phyloP scores from a whole-genome alignment of 176 grass and related monocot genomes.

The Lolium perenne region DNA sequence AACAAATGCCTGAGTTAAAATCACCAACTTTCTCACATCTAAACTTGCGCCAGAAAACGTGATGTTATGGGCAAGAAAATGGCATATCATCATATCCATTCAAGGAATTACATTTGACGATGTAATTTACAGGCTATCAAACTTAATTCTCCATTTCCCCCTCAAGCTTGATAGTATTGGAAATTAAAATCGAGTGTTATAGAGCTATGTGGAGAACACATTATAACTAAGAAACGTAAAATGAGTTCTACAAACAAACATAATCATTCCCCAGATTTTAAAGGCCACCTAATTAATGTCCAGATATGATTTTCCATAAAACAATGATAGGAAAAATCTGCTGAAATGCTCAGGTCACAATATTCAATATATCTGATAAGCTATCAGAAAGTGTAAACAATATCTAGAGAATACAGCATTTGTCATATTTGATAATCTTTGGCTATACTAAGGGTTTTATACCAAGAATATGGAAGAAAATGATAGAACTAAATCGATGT shows the following conservation, averaged over 20 bases:
- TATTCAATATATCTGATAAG: neutral
- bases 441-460: neutral
- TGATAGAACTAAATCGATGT: neutral
- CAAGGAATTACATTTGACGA: neutral
- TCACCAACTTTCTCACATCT: neutral
- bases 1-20: neutral
- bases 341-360: neutral
- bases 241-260: neutral
- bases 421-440: conserved; percentile 2
- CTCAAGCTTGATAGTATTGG: neutral
- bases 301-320: conserved; percentile 2
- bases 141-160: neutral
- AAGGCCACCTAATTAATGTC: neutral
- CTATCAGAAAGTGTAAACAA: neutral
- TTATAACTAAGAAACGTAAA: neutral
- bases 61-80: neutral
- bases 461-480: neutral
- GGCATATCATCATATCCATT: neutral
- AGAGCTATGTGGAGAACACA: neutral
- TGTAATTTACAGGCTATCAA: neutral
- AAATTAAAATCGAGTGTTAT: neutral
- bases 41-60: neutral
- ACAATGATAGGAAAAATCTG: neutral
- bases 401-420: neutral
- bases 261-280: neutral